Percentiles rank a stretch among this genome's conserved stretches.
Evolutionary conservation across 305 asterid genomes (phyloP).

Genomic region (Euphrasia arctica): DNA sequence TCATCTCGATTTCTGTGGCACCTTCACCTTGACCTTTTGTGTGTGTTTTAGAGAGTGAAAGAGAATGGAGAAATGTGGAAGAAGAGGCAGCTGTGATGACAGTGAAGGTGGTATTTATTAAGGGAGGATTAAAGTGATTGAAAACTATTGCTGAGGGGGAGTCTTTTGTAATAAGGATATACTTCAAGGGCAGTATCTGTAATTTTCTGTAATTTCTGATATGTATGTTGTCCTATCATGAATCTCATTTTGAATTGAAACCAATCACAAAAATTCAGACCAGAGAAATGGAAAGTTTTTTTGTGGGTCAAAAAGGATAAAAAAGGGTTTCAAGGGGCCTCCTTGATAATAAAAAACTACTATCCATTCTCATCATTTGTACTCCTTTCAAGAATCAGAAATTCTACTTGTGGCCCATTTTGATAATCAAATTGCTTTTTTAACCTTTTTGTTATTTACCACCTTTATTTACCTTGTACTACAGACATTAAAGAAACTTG

Average conservation of each 20-base stretch:
- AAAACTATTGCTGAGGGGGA: not conserved
- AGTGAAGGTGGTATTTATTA: constrained; percentile 38
- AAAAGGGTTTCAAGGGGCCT: not conserved
- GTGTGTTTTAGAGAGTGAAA: constrained; percentile 22
- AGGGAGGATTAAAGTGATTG: constrained; percentile 20
- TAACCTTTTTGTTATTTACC: not conserved
- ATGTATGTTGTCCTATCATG: no score
- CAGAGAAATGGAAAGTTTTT: not conserved
- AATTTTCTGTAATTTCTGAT: no score
- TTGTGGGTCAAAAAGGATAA: constrained; percentile 32
- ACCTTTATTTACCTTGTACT: constrained; percentile 21
- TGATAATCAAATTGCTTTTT: constrained; percentile 25
- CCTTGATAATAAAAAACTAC: not conserved
- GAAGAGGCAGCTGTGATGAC: not conserved
- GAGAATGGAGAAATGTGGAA: constrained; percentile 2
- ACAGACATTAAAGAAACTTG: constrained; percentile 26
- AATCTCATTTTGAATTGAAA: no score
- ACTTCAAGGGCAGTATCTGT: no score
- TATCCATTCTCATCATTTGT: constrained; percentile 8
- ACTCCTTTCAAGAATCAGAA: constrained; percentile 22
- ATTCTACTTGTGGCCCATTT: constrained; percentile 29
- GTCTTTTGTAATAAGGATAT: not conserved
- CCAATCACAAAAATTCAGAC: not conserved
- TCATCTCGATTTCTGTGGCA: constrained; percentile 24
- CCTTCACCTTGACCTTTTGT: not conserved